phyloP scores from a whole-genome alignment of 192 early-diverging fungal species.

The Backusella tuberculispora region DNA sequence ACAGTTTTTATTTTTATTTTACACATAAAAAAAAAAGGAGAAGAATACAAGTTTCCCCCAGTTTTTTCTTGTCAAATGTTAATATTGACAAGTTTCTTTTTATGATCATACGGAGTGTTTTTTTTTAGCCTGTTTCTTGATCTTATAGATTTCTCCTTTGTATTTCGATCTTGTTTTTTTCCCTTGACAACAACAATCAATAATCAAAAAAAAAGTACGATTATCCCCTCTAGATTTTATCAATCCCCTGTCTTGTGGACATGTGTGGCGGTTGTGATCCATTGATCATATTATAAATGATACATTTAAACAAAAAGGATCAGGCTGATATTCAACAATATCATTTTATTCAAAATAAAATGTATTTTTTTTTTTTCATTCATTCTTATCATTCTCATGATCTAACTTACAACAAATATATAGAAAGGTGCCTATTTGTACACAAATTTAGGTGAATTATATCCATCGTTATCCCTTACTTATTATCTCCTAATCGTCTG shows the following conservation, averaged over 20 bases:
- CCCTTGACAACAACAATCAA: not conserved
- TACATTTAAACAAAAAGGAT: not conserved
- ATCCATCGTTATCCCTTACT: not conserved
- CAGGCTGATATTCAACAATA: slow-evolving; percentile 6
- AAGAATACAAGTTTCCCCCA: not conserved
- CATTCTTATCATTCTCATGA: slow-evolving; percentile 6
- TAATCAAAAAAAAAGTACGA: not conserved
- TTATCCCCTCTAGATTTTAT: not conserved
- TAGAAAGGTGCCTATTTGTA: not conserved
- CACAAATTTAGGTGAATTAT: no score
- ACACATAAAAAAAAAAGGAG: not conserved
- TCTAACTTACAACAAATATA: not conserved
- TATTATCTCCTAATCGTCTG: not conserved
- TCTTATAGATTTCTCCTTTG: not conserved
- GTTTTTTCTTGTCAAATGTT: not conserved
- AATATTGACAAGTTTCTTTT: not conserved
- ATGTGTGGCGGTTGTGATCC: not conserved
- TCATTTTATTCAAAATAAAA: slow-evolving; percentile 1
- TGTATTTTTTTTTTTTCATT: no score
- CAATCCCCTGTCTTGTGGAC: not conserved
- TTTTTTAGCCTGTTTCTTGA: not conserved
- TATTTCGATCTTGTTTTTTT: no score
- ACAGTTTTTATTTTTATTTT: no score
- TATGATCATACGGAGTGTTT: not conserved
- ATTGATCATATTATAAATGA: no score